Conservation (phyloP, 176 grass and related monocot genomes). For the Melocanna baccifera region DNA sequence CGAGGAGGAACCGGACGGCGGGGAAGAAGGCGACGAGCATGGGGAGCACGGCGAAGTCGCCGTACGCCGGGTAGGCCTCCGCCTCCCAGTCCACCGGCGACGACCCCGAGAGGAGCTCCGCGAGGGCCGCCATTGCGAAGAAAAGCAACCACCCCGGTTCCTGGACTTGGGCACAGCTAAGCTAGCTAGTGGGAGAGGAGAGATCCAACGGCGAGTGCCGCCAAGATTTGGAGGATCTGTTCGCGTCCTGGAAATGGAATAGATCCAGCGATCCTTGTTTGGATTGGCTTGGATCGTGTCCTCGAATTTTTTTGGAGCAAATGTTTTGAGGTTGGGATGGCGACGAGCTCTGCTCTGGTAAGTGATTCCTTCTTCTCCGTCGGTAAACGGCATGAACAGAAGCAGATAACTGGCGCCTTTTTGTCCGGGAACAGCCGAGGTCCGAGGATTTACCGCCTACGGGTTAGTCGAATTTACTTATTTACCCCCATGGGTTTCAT, state of each 20-base stretch:
- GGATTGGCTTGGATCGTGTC: background rate
- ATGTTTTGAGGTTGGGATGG: background rate
- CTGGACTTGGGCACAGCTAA: background rate
- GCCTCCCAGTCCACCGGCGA: conserved; percentile 61
- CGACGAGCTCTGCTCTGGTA: background rate
- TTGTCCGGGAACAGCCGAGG: background rate
- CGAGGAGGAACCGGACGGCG: conserved; percentile 77
- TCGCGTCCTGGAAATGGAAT: background rate
- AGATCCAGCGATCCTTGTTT: background rate
- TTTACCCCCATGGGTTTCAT: background rate
- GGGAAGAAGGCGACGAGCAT: conserved; percentile 82
- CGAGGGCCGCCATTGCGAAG: conserved; percentile 51
- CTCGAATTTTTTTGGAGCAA: background rate
- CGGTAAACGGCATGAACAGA: too few relatives aligned
- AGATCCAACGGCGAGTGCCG: background rate
- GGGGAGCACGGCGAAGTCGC: conserved; percentile 75
- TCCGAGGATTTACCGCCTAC: too few relatives aligned
- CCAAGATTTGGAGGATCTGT: background rate
- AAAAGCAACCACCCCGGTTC: conserved; percentile 10
- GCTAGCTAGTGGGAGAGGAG: background rate
- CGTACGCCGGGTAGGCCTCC: conserved; percentile 63
- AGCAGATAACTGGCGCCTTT: background rate
- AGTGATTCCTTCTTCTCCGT: background rate
- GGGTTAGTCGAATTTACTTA: background rate
- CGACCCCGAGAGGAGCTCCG: conserved; percentile 37